phyloP scores from a whole-genome alignment of 2,329 filamentous ascomycete species.

The Pseudogymnoascus sp. region DNA sequence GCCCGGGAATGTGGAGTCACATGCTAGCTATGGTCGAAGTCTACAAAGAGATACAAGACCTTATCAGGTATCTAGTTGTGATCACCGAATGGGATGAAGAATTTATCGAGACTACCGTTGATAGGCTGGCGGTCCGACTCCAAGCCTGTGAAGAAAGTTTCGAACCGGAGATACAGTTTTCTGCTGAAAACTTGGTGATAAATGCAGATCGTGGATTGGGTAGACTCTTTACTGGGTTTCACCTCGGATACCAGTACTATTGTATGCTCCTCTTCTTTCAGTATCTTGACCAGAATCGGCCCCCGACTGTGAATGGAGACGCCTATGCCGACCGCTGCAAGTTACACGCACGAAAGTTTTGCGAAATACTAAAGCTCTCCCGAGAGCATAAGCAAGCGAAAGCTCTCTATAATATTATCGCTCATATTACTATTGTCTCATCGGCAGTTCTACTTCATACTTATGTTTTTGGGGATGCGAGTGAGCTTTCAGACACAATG shows the following conservation, averaged over 20 bases:
- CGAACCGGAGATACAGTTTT: constrained; percentile 17
- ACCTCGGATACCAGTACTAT: constrained; percentile 32
- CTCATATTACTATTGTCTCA: constrained; percentile 31
- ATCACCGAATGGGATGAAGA: constrained; percentile 27
- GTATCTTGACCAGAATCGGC: constrained; percentile 29
- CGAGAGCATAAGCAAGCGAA: constrained; percentile 22
- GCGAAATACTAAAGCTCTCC: constrained; percentile 26
- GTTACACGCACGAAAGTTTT: constrained; percentile 25
- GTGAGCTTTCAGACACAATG: constrained; percentile 25
- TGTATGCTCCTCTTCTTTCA: constrained; percentile 30
- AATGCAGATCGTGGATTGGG: constrained; percentile 25
- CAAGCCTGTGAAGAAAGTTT: constrained; percentile 23
- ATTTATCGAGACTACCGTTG: constrained; percentile 17
- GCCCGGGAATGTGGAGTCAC: constrained; percentile 28
- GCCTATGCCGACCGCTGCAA: constrained; percentile 29
- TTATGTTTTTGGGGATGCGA: constrained; percentile 27
- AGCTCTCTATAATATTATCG: constrained; percentile 30
- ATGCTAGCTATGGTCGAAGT: constrained; percentile 30
- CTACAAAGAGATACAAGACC: constrained; percentile 29
- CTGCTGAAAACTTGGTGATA: constrained; percentile 22
- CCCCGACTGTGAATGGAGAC: constrained; percentile 23
- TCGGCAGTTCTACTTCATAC: constrained; percentile 31
- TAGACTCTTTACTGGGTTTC: constrained; percentile 29
- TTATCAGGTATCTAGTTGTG: constrained; percentile 27
- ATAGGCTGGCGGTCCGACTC: constrained; percentile 17